phyloP scores from a whole-genome alignment of 192 early-diverging fungal species.

The Jimgerdemannia lactiflua region DNA sequence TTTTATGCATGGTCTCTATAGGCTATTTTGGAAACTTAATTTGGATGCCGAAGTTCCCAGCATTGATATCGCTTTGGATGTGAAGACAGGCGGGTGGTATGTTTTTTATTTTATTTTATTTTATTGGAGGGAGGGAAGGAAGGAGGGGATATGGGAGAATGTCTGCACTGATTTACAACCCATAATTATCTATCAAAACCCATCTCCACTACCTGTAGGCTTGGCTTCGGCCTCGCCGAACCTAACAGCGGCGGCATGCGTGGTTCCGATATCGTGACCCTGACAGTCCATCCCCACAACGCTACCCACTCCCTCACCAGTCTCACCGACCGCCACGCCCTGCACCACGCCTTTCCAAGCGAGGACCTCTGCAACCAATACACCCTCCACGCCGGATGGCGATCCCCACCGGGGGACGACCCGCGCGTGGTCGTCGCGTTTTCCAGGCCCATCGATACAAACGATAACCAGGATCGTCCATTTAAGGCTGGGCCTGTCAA shows the following conservation, averaged over 20 bases:
- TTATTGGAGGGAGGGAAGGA: too few relatives aligned
- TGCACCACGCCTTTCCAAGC: neutral
- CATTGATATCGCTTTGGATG: neutral
- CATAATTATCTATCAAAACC: too few relatives aligned
- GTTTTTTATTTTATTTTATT: neutral
- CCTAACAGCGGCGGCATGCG: neutral
- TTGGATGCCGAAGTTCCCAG: neutral
- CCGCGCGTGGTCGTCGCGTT: neutral
- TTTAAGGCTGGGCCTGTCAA: neutral
- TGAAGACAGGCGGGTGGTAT: neutral
- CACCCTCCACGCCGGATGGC: neutral
- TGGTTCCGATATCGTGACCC: neutral
- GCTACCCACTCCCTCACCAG: neutral
- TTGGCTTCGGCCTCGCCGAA: neutral
- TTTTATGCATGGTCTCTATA: neutral
- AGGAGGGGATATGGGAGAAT: too few relatives aligned
- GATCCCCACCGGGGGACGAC: neutral
- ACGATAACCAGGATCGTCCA: neutral
- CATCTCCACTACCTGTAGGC: neutral
- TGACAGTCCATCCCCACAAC: neutral
- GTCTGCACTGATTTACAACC: too few relatives aligned
- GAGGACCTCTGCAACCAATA: neutral
- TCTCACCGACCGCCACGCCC: neutral
- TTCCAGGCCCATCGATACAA: neutral
- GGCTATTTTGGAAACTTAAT: neutral